phyloP scores from a whole-genome alignment of 768 basidiomycete species.

The Mycena pura region DNA sequence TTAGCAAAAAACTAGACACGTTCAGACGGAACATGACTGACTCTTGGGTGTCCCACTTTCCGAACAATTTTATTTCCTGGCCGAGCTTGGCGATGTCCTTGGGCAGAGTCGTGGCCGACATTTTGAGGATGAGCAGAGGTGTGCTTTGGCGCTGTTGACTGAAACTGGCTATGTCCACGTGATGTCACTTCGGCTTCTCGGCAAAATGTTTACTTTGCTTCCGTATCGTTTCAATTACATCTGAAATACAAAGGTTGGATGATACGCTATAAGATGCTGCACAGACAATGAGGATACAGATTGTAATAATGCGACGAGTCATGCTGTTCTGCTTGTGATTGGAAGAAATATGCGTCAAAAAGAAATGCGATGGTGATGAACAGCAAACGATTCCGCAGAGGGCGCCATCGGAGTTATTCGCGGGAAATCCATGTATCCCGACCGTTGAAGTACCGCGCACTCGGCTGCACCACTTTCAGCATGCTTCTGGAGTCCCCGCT shows the following conservation, averaged over 20 bases:
- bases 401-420: constrained; percentile 7
- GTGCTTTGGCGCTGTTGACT: no score
- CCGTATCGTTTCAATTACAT: no score
- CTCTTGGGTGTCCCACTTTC: constrained; percentile 99
- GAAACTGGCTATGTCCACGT: no score
- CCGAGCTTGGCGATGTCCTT: constrained; percentile 83
- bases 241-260: background rate
- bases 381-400: constrained; percentile 13
- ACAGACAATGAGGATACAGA: constrained; percentile 19
- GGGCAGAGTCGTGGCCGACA: constrained; percentile 71
- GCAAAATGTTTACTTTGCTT: no score
- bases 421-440: background rate
- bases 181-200: no score
- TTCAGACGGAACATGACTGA: constrained; percentile 52
- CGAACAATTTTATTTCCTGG: constrained; percentile 93
- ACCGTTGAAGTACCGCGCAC: background rate
- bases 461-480: constrained; percentile 14
- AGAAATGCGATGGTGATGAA: constrained; percentile 22
- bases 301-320: constrained; percentile 17
- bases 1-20: background rate
- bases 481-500: constrained; percentile 31
- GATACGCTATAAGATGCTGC: constrained; percentile 16
- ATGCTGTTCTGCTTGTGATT: constrained; percentile 13
- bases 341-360: constrained; percentile 17
- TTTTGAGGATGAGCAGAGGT: constrained; percentile 38